Base-by-base conservation (phyloP, 352 stramenopile species). In the Phytophthora hibernalis region DNA sequence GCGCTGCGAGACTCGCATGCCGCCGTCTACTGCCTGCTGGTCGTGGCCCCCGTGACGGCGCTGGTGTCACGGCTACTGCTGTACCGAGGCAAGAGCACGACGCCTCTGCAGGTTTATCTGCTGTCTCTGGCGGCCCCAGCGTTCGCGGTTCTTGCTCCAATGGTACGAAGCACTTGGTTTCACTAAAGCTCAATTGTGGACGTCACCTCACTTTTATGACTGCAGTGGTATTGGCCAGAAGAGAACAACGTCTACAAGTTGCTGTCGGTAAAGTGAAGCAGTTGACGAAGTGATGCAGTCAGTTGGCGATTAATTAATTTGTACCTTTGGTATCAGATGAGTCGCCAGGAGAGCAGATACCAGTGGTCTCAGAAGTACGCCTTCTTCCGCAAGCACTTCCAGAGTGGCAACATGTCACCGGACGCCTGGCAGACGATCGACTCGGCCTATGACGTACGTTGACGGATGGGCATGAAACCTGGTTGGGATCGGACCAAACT, bases 281-380 rank as follows among this genome's bases (percentile, higher is more conserved):
- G 28, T 60, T 18, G 51, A 15, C 6, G 6, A 1, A 21, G 8
- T 47, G 18, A 24, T 26, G 5, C 26, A 10, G 26, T 31, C n/a
- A n/a, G n/a, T 31, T n/a, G 8, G 37, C 12, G 12, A 20, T n/a
- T 43, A 43, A 43, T 20, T 43, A 43, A 20, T 15, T 16, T 47
- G 40, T 24, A n/a, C n/a, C n/a, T n/a, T n/a, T n/a, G 10, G 9
- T 51, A 5, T 37, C 45, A 92, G 83, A 80, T 92, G 61, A 77
- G 69, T 48, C 82, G 83, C n/a, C 65, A 56, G 13, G 78, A 87
- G 58, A 72, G 68, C 4, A 56, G 24, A 11, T 86, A 90, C 51
- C 61, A 77, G 15, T 92, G 83, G 81, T 76, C 74, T 9, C 80
- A 87, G 60, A 85, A 87, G 72, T 92, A 90, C 28, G 74, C 70